Percentiles rank a stretch among this genome's conserved stretches.
phyloP scores from a whole-genome alignment of 1,139 yeast species.

The Lodderomyces theae region DNA sequence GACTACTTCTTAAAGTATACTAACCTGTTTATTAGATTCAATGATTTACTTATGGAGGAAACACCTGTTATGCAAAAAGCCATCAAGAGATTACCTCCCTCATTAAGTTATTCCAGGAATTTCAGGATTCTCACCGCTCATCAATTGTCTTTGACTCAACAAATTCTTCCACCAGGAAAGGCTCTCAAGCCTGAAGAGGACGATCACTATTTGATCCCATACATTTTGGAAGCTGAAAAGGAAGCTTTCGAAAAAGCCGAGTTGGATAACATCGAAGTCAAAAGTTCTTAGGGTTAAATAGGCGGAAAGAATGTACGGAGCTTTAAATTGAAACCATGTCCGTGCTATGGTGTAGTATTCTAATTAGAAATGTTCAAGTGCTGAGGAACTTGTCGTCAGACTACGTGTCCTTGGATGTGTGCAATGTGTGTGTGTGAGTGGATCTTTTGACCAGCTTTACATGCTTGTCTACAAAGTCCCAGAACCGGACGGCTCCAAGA shows the following conservation, averaged over 20 bases:
- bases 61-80: conserved; percentile 85
- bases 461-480: not conserved
- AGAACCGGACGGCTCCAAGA: not conserved
- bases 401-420: no score
- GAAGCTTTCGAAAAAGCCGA: conserved; percentile 85
- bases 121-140: conserved; percentile 90
- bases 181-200: conserved; percentile 82
- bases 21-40: conserved; percentile 52
- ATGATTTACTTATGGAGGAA: conserved; percentile 87
- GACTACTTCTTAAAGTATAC: no score
- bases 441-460: no score
- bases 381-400: no score
- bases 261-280: conserved; percentile 70
- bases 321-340: no score
- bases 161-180: conserved; percentile 77
- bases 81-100: conserved; percentile 77
- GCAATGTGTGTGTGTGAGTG: no score
- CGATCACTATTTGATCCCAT: conserved; percentile 80
- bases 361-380: no score
- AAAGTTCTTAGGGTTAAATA: conserved; percentile 5
- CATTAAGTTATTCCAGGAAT: conserved; percentile 84
- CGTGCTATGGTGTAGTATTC: no score
- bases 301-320: not conserved
- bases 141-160: conserved; percentile 82
- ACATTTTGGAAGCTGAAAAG: conserved; percentile 90